Evolutionary conservation across 139 green algal species (phyloP).

Genomic region (Closterium sp.): DNA sequence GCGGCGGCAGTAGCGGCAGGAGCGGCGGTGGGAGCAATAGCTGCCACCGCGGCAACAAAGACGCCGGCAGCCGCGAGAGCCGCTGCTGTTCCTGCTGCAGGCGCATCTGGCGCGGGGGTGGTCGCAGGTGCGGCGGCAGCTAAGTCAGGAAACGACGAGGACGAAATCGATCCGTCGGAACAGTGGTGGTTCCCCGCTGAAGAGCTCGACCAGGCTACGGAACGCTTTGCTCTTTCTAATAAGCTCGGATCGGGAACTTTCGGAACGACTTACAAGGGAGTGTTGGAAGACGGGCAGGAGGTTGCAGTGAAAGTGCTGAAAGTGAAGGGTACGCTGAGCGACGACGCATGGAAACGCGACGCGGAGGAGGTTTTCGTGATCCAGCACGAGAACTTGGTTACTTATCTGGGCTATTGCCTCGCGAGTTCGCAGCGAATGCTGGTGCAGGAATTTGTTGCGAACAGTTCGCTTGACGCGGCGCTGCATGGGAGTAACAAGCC

Average conservation of each 20-base stretch:
- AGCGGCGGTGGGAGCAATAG: background rate
- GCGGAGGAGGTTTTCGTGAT: background rate
- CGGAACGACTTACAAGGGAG: constrained; percentile 27
- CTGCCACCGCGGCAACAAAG: background rate
- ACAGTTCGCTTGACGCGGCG: background rate
- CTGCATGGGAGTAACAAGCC: background rate
- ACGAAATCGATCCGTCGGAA: background rate
- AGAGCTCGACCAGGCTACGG: constrained; percentile 18
- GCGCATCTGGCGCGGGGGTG: background rate
- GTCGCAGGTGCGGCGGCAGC: background rate
- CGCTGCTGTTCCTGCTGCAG: background rate
- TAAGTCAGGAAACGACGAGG: background rate
- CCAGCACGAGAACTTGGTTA: background rate
- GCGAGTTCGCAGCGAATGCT: background rate
- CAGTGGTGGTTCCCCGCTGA: background rate
- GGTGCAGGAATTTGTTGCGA: background rate
- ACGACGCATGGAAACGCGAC: background rate
- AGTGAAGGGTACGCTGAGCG: background rate
- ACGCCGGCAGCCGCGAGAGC: background rate
- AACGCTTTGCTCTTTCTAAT: constrained; percentile 7
- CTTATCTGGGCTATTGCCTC: background rate
- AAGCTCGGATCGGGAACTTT: constrained; percentile 20
- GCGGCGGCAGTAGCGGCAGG: background rate
- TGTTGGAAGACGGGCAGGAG: constrained; percentile 9
- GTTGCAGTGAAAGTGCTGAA: constrained; percentile 23